Conservation (phyloP, 495 filamentous ascomycete genomes). For the Margaritispora aquatica region DNA sequence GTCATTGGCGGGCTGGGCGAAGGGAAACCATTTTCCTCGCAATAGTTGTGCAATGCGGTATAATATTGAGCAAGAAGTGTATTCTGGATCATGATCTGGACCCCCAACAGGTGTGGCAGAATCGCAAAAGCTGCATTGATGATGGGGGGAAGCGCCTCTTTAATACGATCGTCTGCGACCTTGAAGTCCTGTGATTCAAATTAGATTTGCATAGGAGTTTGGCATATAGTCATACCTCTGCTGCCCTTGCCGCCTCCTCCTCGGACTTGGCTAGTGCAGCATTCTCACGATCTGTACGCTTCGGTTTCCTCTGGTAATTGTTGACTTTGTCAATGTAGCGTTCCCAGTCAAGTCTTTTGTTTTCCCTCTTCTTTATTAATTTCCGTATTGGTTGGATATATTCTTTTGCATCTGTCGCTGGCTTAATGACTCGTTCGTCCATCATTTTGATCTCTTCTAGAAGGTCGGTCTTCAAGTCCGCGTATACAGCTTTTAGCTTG, state of each 20-base stretch:
- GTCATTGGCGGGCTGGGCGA: conserved; percentile 70
- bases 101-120: conserved; percentile 67
- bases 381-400: conserved; percentile 73
- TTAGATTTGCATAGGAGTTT: neutral
- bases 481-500: conserved; percentile 61
- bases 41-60: conserved; percentile 74
- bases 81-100: conserved; percentile 77
- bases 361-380: conserved; percentile 86
- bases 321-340: conserved; percentile 69
- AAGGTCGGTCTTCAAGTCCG: conserved; percentile 70
- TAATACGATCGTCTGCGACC: conserved; percentile 75
- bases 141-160: conserved; percentile 67
- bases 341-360: conserved; percentile 87
- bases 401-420: conserved; percentile 66
- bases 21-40: conserved; percentile 61
- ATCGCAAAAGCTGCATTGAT: conserved; percentile 70
- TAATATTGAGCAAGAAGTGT: conserved; percentile 78
- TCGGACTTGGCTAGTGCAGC: conserved; percentile 70
- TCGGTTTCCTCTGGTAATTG: conserved; percentile 62
- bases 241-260: conserved; percentile 59
- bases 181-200: conserved; percentile 59
- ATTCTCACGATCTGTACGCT: conserved; percentile 73
- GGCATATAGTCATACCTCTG: conserved; percentile 37
- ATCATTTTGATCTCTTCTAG: conserved; percentile 66
- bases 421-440: conserved; percentile 65